Base-by-base conservation (phyloP, 2,329 filamentous ascomycete species). In the Aspergillus fumigatiaffinis region DNA sequence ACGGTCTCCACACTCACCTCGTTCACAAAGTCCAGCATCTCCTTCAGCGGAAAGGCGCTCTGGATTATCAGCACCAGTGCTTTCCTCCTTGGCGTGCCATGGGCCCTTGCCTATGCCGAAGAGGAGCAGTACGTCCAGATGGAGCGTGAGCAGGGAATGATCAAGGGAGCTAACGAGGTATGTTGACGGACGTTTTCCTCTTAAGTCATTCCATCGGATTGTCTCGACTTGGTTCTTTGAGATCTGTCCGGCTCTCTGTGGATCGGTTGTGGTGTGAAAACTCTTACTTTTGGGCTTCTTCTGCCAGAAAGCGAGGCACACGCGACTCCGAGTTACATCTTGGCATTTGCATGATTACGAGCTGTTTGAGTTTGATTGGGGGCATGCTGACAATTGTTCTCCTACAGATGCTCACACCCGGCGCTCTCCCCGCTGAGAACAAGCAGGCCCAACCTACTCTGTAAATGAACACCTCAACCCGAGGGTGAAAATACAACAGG, bases 121-220 rank as follows among this genome's bases (percentile, higher is more conserved):
- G 94, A 99, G 82, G 92, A 97, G 83, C 91, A 96, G 81, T 87
- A 96, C 74, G 83, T 93, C 64, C 93, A 96, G 81, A 95, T 97
- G 91, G 94, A 99, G 86, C 87, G 92, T 77, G 93, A 97, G 81
- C 92, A 92, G 85, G 87, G 89, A 76, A 94, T 96, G 91, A 89
- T 94, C 76, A 91, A 96, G 84, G 86, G 89, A 71, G 91, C 91
- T 62, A 88, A 89, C 72, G 91, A 96, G 81, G 85, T 88, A 69
- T 68, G 80, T 77, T 59, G 50, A 35, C 17, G 28, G 20, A 41
- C 10, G 3, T 52, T 49, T 41, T 51, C 50, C 14, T 50, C 12
- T 29, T 21, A 17, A 21, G 1, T 14, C 29, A 21, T 48, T 42
- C 14, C 48, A 26, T 2, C 17, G n/a, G 17, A 49, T 17, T 23